phyloP scores from a whole-genome alignment of 345 rosid genomes.

The Rhizophora mangle region DNA sequence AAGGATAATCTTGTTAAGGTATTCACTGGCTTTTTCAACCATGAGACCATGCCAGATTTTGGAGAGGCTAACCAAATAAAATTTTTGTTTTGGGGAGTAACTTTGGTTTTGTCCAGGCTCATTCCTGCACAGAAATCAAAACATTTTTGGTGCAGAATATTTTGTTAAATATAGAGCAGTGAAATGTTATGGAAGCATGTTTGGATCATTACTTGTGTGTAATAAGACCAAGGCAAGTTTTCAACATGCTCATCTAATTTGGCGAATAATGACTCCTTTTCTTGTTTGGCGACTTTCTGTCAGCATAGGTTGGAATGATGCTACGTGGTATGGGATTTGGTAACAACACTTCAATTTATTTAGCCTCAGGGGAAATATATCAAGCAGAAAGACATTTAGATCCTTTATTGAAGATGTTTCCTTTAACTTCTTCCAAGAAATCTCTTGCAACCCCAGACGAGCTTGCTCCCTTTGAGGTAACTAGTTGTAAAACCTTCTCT shows the following conservation, averaged over 20 bases:
- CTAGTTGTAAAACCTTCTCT: not conserved
- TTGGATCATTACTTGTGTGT: no score
- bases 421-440: slow-evolving; percentile 76
- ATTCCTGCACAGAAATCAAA: no score
- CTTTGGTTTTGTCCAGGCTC: no score
- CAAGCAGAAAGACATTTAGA: slow-evolving; percentile 61
- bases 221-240: not conserved
- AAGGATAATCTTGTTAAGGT: not conserved
- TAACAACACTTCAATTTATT: slow-evolving; percentile 70
- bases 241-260: slow-evolving; percentile 9
- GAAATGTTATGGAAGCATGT: no score
- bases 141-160: no score
- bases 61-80: no score
- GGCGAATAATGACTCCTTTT: slow-evolving; percentile 22
- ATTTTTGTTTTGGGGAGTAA: no score
- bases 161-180: no score
- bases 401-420: slow-evolving; percentile 79
- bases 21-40: not conserved
- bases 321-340: slow-evolving; percentile 97
- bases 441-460: slow-evolving; percentile 83
- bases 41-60: no score
- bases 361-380: slow-evolving; percentile 83
- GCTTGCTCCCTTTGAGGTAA: slow-evolving; percentile 83
- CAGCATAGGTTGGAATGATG: slow-evolving; percentile 92
- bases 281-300: slow-evolving; percentile 38